Conservation (phyloP, 495 filamentous ascomycete genomes). For the Paragyromitra xinjiangensis region DNA sequence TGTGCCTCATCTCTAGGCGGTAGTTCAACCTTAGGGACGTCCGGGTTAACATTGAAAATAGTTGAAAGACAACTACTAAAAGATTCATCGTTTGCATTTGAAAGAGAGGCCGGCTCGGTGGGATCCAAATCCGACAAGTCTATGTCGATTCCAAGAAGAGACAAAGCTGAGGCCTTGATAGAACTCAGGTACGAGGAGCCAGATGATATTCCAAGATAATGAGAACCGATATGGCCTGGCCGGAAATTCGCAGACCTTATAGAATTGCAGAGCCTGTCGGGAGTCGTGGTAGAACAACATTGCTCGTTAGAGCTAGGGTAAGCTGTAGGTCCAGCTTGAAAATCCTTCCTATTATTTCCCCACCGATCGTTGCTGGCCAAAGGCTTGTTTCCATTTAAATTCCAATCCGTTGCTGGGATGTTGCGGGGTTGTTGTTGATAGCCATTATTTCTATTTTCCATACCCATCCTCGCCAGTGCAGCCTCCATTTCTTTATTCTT, state of each 20-base stretch:
- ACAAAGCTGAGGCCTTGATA: constrained; percentile 76
- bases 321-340: constrained; percentile 43
- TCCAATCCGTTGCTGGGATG: constrained; percentile 33
- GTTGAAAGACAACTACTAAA: constrained; percentile 72
- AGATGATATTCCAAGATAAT: constrained; percentile 75
- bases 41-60: constrained; percentile 67
- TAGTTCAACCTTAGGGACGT: constrained; percentile 65
- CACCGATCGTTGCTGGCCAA: constrained; percentile 37
- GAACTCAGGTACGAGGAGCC: constrained; percentile 73
- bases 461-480: constrained; percentile 47
- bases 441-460: constrained; percentile 46
- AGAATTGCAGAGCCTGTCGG: constrained; percentile 61
- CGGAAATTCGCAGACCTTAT: constrained; percentile 64
- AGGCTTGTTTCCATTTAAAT: constrained; percentile 34
- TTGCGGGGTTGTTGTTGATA: constrained; percentile 38
- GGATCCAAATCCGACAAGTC: constrained; percentile 76
- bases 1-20: constrained; percentile 68
- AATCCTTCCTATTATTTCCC: constrained; percentile 41
- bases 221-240: constrained; percentile 68
- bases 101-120: constrained; percentile 63
- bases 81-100: constrained; percentile 65
- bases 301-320: constrained; percentile 32
- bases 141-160: constrained; percentile 78
- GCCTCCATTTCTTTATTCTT: constrained; percentile 66
- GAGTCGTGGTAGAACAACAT: constrained; percentile 49